Base-by-base conservation (phyloP, 352 stramenopile genomes). In the Phytophthora uliginosa region DNA sequence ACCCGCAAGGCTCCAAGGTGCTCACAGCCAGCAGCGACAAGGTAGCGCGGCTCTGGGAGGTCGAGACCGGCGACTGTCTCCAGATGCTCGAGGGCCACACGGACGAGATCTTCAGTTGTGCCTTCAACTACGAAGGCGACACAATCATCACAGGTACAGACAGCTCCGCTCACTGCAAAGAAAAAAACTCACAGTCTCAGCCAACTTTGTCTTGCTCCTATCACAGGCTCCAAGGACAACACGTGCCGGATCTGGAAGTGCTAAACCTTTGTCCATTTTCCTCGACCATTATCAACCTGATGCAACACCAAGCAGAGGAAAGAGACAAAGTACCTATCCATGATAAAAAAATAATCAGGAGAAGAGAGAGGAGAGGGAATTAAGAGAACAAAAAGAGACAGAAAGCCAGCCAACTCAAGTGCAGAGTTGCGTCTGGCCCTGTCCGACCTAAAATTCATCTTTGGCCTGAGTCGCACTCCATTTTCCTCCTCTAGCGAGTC, bases 31-130 rank as follows among this genome's bases (percentile, higher is more conserved):
- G 85, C 73, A 98, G 91, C 64, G 96, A 99, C 84, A 98, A 99
- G 69, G 94, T 96, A 36, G 96, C 92, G 55, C 82, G 95, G 7
- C 83, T 99, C 24, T 99, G 96, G 96, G 95, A 99, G 53, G 88
- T 96, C 24, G 95, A 99, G 68, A 98, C 89, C 2, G 96, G 96
- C 24, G 94, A 99, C 68, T 99, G 95, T 67, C 78, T 99, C 31
- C 87, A 95, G 76, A 97, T 98, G 77, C 91, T 99, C 15, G 96
- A 99, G 65, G 97, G 97, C 22, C 96, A 99, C 86, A 98, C 94
- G n/a, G 95, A 99, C 72, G 95, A 99, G 70, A 98, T 99, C 78
- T 99, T 99, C 74, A 97, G 86, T 74, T 99, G 95, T 63, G 95
- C 95, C 33, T 99, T 99, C 87, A 99, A 99, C 82, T 99, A 99